Evolutionary conservation across 2,329 filamentous ascomycete species (phyloP).

Genomic region (Penicillium sp.): DNA sequence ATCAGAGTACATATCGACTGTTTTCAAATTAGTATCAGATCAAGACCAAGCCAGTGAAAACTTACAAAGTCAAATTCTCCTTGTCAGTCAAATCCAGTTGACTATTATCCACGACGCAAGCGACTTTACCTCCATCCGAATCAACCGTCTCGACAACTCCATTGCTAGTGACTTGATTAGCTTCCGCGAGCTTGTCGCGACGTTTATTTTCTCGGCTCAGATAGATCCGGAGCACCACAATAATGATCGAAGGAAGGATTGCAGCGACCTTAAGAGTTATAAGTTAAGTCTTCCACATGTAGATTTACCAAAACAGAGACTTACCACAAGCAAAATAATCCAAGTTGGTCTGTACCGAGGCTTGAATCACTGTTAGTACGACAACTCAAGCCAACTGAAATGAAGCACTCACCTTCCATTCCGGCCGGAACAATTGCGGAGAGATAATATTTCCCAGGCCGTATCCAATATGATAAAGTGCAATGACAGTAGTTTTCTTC

Average conservation of each 20-base stretch:
- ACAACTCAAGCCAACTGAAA: neutral
- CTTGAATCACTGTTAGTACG: slow-evolving; percentile 2
- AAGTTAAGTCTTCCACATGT: slow-evolving; percentile 30
- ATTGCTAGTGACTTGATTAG: slow-evolving; percentile 21
- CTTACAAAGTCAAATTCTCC: slow-evolving; percentile 33
- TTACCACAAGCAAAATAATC: slow-evolving; percentile 27
- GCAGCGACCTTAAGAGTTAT: slow-evolving; percentile 36
- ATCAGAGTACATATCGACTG: slow-evolving; percentile 4
- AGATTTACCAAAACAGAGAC: slow-evolving; percentile 25
- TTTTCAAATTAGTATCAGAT: neutral
- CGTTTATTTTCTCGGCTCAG: slow-evolving; percentile 43
- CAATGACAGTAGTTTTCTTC: slow-evolving; percentile 42
- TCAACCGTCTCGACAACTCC: slow-evolving; percentile 26
- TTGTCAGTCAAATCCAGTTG: slow-evolving; percentile 39
- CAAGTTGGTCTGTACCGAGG: slow-evolving; percentile 24
- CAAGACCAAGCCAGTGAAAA: neutral
- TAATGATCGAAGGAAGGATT: slow-evolving; percentile 41
- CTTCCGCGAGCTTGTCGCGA: slow-evolving; percentile 31
- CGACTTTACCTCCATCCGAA: slow-evolving; percentile 27
- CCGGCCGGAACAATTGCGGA: slow-evolving; percentile 42
- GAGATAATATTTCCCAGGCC: slow-evolving; percentile 46
- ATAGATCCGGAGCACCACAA: slow-evolving; percentile 42
- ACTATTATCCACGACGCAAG: slow-evolving; percentile 36
- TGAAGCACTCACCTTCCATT: slow-evolving; percentile 25
- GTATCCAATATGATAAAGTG: slow-evolving; percentile 34